A percentile compares a stretch with the other conserved stretches of the same genome.
phyloP scores from a whole-genome alignment of 495 filamentous ascomycete species.

The Pseudotulostoma volvatum region DNA sequence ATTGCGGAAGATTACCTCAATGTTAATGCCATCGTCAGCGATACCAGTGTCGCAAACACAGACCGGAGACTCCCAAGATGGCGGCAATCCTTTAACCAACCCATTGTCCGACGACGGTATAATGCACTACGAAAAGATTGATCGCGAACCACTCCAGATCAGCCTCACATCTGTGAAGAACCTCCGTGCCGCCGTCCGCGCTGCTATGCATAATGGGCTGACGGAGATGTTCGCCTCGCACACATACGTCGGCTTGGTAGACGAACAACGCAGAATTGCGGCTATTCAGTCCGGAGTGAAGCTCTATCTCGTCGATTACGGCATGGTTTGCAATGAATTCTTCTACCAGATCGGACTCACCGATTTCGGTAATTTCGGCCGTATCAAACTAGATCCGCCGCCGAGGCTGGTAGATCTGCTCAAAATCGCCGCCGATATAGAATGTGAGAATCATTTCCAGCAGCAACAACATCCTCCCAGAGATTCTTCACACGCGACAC shows the following conservation, averaged over 20 bases:
- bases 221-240: constrained; percentile 81
- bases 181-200: constrained; percentile 65
- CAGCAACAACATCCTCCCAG: constrained; percentile 12
- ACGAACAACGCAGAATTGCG: constrained; percentile 69
- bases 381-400: constrained; percentile 62
- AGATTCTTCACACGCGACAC: constrained; percentile 5
- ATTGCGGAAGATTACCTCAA: constrained; percentile 86
- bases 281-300: constrained; percentile 90
- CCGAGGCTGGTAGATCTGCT: constrained; percentile 57
- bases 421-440: constrained; percentile 51
- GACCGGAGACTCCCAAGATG: constrained; percentile 7
- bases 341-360: constrained; percentile 96
- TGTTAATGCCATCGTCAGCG: constrained; percentile 63
- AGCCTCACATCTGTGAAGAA: constrained; percentile 65
- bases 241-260: constrained; percentile 87
- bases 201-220: constrained; percentile 73
- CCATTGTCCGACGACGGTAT: constrained; percentile 24
- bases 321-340: constrained; percentile 70
- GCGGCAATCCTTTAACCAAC: constrained; percentile 4
- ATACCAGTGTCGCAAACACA: constrained; percentile 9
- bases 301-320: constrained; percentile 89
- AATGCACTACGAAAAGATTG: constrained; percentile 51
- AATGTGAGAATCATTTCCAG: constrained; percentile 21
- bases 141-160: constrained; percentile 50
- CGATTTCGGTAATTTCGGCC: constrained; percentile 89